Conservation (phyloP, 495 filamentous ascomycete genomes). For the Evernia prunastri region DNA sequence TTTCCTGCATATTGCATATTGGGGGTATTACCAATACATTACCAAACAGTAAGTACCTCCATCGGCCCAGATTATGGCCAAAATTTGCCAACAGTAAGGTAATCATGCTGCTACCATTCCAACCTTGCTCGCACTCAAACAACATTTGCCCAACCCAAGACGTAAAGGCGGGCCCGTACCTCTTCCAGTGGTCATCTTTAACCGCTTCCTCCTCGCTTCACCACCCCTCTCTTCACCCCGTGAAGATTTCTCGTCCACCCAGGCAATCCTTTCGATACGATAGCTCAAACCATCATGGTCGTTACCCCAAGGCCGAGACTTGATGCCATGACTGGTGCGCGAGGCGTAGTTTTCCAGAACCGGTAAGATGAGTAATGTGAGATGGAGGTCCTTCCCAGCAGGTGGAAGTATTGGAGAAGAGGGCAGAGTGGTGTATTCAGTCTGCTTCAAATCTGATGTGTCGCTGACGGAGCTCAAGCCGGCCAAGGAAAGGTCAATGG, state of each 20-base stretch:
- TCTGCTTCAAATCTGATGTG: not conserved
- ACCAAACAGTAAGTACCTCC: not conserved
- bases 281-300: conserved; percentile 85
- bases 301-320: conserved; percentile 62
- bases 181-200: conserved; percentile 29
- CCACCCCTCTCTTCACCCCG: conserved; percentile 60
- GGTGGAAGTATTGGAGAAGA: conserved; percentile 38
- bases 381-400: conserved; percentile 66
- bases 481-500: conserved; percentile 61
- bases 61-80: not conserved
- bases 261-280: conserved; percentile 68
- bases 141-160: conserved; percentile 7
- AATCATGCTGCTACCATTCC: conserved; percentile 4
- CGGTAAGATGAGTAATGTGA: conserved; percentile 78
- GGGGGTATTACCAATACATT: not conserved
- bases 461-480: conserved; percentile 41
- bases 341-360: conserved; percentile 67
- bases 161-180: not conserved
- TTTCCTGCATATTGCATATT: not conserved
- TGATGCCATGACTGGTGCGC: conserved; percentile 68
- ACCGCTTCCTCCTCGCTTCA: conserved; percentile 54
- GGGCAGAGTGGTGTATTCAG: conserved; percentile 25
- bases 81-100: not conserved
- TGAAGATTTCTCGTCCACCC: conserved; percentile 66
- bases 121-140: conserved; percentile 6